These are phyloP conservation scores for Lecanoromycetidae sp. DNA, from an alignment of 2,329 filamentous ascomycete species.

Conservation along the genomic window DNA sequence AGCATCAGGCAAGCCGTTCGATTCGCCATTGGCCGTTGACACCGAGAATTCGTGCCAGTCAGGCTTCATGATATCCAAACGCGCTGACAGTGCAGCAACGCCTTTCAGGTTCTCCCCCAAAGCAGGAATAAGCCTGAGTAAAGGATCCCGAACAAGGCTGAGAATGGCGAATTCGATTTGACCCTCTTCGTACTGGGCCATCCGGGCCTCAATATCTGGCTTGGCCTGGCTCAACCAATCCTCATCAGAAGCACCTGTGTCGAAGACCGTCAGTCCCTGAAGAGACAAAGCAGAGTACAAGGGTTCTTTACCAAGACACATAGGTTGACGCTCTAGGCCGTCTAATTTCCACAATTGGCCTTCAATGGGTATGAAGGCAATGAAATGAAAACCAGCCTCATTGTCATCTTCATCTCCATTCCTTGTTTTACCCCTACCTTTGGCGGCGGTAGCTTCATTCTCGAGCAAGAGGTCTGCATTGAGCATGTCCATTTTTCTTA, in stretches of 20 bases:
- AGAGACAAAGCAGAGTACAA: slow-evolving; percentile 16
- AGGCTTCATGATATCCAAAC: slow-evolving; percentile 28
- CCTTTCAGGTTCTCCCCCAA: slow-evolving; percentile 32
- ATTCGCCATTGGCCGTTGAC: slow-evolving; percentile 10
- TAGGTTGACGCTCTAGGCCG: slow-evolving; percentile 62
- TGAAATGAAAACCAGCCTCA: slow-evolving; percentile 70
- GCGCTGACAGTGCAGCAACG: slow-evolving; percentile 27
- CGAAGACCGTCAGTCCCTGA: slow-evolving; percentile 12
- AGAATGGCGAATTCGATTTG: slow-evolving; percentile 66
- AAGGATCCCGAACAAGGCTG: slow-evolving; percentile 57
- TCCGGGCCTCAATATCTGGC: slow-evolving; percentile 54
- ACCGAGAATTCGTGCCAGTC: slow-evolving; percentile 34
- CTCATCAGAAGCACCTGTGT: slow-evolving; percentile 30
- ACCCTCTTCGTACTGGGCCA: slow-evolving; percentile 52
- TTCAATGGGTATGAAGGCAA: slow-evolving; percentile 71
- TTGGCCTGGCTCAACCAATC: slow-evolving; percentile 58
- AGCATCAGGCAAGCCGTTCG: slow-evolving; percentile 7
- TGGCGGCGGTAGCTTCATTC: slow-evolving; percentile 31
- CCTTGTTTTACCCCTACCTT: slow-evolving; percentile 26
- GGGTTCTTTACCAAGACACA: slow-evolving; percentile 44
- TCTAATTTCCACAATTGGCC: slow-evolving; percentile 78
- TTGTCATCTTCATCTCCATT: slow-evolving; percentile 35
- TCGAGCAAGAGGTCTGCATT: slow-evolving; percentile 55
- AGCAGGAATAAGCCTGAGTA: slow-evolving; percentile 35
- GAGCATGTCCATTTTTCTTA: slow-evolving; percentile 61